Conservation (phyloP, 495 filamentous ascomycete genomes). For the Penicillium ochrochloron region DNA sequence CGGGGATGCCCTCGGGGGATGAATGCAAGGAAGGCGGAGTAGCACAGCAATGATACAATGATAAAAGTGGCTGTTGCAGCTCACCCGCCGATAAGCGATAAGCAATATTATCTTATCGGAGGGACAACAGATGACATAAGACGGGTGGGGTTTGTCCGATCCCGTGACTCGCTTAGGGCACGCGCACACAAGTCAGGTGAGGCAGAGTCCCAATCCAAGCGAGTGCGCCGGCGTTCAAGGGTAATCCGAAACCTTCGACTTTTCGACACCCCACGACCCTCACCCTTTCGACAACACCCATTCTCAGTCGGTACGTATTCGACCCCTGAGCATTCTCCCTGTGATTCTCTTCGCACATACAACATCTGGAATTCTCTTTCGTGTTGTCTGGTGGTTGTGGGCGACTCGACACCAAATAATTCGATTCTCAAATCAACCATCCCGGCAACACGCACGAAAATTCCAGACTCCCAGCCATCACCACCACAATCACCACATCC, state of each 20-base stretch:
- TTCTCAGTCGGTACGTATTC: conserved; percentile 53
- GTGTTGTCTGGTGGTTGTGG: conserved; percentile 13
- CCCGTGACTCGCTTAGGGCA: conserved; percentile 52
- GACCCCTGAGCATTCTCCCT: conserved; percentile 14
- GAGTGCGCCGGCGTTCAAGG: conserved; percentile 42
- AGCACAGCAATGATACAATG: background rate
- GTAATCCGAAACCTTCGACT: conserved; percentile 50
- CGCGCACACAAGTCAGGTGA: conserved; percentile 37
- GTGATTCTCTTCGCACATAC: conserved; percentile 7
- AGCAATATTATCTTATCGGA: conserved; percentile 28
- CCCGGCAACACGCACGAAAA: conserved; percentile 29
- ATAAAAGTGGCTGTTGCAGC: background rate
- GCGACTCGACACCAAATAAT: conserved; percentile 14
- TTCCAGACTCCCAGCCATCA: conserved; percentile 18
- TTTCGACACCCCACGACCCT: conserved; percentile 51
- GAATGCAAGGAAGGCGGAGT: background rate
- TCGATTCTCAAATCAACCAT: conserved; percentile 18
- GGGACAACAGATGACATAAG: conserved; percentile 12
- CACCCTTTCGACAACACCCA: conserved; percentile 47
- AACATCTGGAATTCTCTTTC: conserved; percentile 19
- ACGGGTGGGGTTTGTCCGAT: conserved; percentile 26
- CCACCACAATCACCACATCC: background rate
- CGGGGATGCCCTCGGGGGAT: background rate
- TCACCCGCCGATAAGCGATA: conserved; percentile 7
- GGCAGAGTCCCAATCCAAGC: conserved; percentile 28